These are phyloP conservation scores for Dictyostelium firmibasis DNA, from an alignment of 78 protist species.

Conservation along the genomic window DNA sequence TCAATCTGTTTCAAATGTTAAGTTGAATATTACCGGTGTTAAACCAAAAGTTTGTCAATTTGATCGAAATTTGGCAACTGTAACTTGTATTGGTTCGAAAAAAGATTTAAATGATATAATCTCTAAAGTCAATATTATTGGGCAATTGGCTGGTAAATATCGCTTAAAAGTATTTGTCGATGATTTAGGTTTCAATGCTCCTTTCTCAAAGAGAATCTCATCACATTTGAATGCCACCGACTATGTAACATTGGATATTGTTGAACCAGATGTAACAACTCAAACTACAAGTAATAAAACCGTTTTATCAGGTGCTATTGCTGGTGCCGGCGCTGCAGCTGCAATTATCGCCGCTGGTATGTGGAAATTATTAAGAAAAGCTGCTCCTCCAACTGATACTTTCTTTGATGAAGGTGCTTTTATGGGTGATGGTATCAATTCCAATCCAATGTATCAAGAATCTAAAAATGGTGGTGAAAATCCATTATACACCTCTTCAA, in stretches of 20 bases:
- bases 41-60: not conserved
- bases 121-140: not conserved
- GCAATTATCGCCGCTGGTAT: slow-evolving; percentile 1
- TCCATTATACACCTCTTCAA: slow-evolving; percentile 27
- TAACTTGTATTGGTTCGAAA: not conserved
- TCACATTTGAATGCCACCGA: not conserved
- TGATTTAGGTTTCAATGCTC: slow-evolving; percentile 8
- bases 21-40: not conserved
- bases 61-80: not conserved
- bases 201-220: not conserved
- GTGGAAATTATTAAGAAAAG: slow-evolving; percentile 15
- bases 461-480: slow-evolving; percentile 1
- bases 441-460: slow-evolving; percentile 46
- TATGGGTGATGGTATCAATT: not conserved
- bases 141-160: not conserved
- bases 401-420: slow-evolving; percentile 66
- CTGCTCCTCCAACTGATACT: slow-evolving; percentile 57
- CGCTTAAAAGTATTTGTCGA: not conserved
- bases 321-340: slow-evolving; percentile 27
- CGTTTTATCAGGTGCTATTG: slow-evolving; percentile 16
- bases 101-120: not conserved
- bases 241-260: not conserved
- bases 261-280: not conserved
- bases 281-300: not conserved
- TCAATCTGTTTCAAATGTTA: not conserved